Conservation (phyloP, 345 rosid species). For the Salix koriyanagi region DNA sequence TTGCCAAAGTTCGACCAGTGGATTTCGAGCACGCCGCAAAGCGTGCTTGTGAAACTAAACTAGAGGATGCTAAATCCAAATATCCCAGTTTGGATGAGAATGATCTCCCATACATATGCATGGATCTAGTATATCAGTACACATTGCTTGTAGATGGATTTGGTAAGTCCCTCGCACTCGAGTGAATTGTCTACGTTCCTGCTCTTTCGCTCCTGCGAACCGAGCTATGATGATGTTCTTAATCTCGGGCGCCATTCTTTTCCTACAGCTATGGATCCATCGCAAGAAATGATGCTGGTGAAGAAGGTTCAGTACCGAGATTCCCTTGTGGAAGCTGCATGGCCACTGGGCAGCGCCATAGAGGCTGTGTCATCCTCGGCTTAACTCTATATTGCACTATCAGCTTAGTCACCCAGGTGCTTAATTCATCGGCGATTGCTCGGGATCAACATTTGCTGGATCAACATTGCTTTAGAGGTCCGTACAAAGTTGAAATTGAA, state of each 20-base stretch:
- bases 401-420: background rate
- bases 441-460: background rate
- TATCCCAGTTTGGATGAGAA: constrained; percentile 46
- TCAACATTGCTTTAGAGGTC: constrained; percentile 2
- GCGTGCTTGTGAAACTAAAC: constrained; percentile 75
- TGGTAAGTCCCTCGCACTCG: constrained; percentile 40
- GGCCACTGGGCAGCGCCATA: constrained; percentile 98
- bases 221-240: constrained; percentile 2
- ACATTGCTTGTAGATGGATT: constrained; percentile 83
- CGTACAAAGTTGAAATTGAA: constrained; percentile 5
- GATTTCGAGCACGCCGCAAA: constrained; percentile 76
- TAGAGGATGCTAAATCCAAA: constrained; percentile 52
- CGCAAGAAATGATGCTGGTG: constrained; percentile 77
- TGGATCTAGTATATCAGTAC: constrained; percentile 90
- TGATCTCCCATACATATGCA: constrained; percentile 72
- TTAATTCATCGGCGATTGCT: background rate
- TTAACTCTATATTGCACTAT: background rate
- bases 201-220: background rate
- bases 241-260: background rate
- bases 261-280: constrained; percentile 56
- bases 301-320: constrained; percentile 69
- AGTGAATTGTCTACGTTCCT: background rate
- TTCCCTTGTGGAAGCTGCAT: constrained; percentile 83
- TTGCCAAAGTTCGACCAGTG: constrained; percentile 68
- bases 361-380: constrained; percentile 64